phyloP scores from a whole-genome alignment of 2,329 filamentous ascomycete species.

The Alternaria sp. region DNA sequence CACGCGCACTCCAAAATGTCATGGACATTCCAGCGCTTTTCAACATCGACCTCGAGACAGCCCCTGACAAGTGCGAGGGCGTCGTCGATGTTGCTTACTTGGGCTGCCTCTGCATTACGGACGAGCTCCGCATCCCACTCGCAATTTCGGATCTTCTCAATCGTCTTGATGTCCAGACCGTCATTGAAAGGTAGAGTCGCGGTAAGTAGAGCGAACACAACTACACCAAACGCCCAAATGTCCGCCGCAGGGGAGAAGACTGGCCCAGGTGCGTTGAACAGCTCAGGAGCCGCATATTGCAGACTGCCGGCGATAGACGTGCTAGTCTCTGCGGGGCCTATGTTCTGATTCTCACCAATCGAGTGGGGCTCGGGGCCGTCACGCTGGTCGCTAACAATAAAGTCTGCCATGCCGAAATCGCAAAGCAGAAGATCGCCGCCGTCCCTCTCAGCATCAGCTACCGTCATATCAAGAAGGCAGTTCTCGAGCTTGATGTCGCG shows the following conservation, averaged over 20 bases:
- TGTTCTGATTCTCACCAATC: constrained; percentile 50
- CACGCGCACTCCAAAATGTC: constrained; percentile 65
- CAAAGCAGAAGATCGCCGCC: constrained; percentile 69
- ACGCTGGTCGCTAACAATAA: constrained; percentile 66
- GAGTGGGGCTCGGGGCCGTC: constrained; percentile 61
- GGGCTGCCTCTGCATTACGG: constrained; percentile 53
- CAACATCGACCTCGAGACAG: constrained; percentile 66
- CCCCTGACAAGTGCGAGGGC: constrained; percentile 66
- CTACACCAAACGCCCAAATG: constrained; percentile 73
- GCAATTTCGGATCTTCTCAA: constrained; percentile 67
- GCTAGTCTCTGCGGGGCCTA: constrained; percentile 65
- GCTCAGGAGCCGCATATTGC: constrained; percentile 63
- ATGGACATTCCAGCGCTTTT: constrained; percentile 65
- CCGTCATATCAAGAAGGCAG: constrained; percentile 67
- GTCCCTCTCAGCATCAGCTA: constrained; percentile 56
- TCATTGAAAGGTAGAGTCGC: constrained; percentile 71
- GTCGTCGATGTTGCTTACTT: constrained; percentile 51
- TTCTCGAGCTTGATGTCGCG: constrained; percentile 76
- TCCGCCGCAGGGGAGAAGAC: constrained; percentile 66
- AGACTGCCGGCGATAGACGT: constrained; percentile 69
- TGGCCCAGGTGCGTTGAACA: constrained; percentile 53
- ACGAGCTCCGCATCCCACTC: constrained; percentile 66
- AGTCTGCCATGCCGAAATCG: constrained; percentile 76
- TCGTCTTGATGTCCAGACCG: constrained; percentile 65
- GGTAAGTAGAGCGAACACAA: constrained; percentile 68